phyloP scores from a whole-genome alignment of 164 flowering plant species.

The Vitis amurensis region DNA sequence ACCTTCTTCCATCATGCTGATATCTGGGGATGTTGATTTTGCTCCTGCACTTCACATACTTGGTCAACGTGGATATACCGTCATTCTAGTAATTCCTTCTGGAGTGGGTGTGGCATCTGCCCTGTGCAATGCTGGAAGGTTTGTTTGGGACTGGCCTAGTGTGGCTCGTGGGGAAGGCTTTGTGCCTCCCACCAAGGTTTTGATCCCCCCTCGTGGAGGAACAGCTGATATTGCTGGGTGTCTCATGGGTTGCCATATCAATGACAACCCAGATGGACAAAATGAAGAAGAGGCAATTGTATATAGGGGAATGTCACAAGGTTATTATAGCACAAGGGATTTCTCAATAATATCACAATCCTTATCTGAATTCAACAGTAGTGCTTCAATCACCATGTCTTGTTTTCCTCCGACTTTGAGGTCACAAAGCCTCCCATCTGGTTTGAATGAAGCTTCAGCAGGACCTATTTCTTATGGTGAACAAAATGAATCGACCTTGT shows the following conservation, averaged over 20 bases:
- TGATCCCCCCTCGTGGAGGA: conserved; percentile 37
- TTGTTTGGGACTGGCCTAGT: conserved; percentile 96
- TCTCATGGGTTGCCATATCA: conserved; percentile 43
- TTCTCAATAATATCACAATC: conserved; percentile 50
- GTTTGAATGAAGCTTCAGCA: conserved; percentile 44
- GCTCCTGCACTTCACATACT: conserved; percentile 95
- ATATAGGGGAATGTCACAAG: conserved; percentile 56
- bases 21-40: conserved; percentile 97
- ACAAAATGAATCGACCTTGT: conserved; percentile 38
- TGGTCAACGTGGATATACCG: conserved; percentile 92
- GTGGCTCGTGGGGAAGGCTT: conserved; percentile 94
- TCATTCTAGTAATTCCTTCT: conserved; percentile 86
- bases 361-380: conserved; percentile 48
- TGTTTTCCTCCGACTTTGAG: conserved; percentile 39
- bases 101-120: conserved; percentile 87
- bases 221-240: conserved; percentile 41
- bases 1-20: conserved; percentile 86
- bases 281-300: conserved; percentile 83
- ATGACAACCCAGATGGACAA: conserved; percentile 44
- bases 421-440: conserved; percentile 58
- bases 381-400: conserved; percentile 31
- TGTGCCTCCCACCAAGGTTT: conserved; percentile 50
- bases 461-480: conserved; percentile 24
- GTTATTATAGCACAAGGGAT: conserved; percentile 47
- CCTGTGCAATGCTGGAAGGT: conserved; percentile 81